Base-by-base conservation (phyloP, 352 stramenopile species). In the Phytopythium sindhum region DNA sequence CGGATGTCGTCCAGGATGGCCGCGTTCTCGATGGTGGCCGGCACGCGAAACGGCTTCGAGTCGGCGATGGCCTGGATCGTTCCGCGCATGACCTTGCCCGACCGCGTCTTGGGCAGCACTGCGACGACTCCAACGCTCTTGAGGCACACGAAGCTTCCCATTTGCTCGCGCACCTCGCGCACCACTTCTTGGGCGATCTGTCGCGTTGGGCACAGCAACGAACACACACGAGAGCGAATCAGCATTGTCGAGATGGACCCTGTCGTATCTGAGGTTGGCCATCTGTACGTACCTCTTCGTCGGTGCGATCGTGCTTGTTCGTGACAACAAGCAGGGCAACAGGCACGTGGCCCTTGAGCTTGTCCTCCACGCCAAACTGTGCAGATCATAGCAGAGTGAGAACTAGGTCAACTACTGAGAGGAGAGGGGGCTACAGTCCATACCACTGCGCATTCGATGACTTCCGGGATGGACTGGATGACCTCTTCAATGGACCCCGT, bases 61-160 rank as follows among this genome's bases (percentile, higher is more conserved):
- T 81, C 70, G 4, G 73, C 73, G 52, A 81, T 78, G 17, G 73
- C 72, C 35, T 73, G 66, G 39, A 81, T 81, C 14, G 73, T 81
- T 0, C 64, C 61, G 29, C 71, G 91, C 96, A 99, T 99, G 70
- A 99, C 99, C 84, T 99, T 98, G 64, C 97, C 97, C 70, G 86
- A 98, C 51, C 96, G 88, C 1, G 97, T 99, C 91, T 99, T 99
- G 7, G 97, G 97, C 15, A 99, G 77, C 21, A 78, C 86, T 1
- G 87, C 80, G 14, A 90, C 86, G 23, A 96, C 84, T 15, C 98
- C 81, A 53, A 99, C 97, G 61, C 98, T 81, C 68, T 99, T 97
- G 45, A 97, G 97, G 14, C 92, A 89, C 8, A 97, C 97, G 75
- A 99, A 99, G 19, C 96, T 89, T 33, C 97, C 97, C 65, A 99